phyloP scores from a whole-genome alignment of 2,329 filamentous ascomycete species.

The Colletotrichum godetiae region DNA sequence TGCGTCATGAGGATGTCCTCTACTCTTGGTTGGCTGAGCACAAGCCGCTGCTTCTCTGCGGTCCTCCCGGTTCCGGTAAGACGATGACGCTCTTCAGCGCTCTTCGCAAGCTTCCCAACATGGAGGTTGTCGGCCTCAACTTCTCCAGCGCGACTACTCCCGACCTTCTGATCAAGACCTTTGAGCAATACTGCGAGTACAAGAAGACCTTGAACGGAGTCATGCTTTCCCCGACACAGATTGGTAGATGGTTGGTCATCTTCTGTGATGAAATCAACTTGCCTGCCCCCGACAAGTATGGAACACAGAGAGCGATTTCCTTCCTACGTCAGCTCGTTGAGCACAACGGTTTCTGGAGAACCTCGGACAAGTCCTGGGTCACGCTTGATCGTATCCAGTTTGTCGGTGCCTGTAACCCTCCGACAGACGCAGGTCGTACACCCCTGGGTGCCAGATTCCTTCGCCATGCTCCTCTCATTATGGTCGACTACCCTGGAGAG shows the following conservation, averaged over 20 bases:
- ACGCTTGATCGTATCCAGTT: constrained; percentile 98
- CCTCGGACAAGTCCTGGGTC: constrained; percentile 97
- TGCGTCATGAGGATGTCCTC: constrained; percentile 97
- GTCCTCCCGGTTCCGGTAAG: constrained; percentile 97
- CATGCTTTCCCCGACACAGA: constrained; percentile 94
- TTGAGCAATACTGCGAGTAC: constrained; percentile 99
- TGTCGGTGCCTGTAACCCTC: constrained; percentile 97
- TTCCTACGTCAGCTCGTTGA: constrained; percentile 98
- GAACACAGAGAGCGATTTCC: constrained; percentile 95
- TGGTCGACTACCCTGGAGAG: constrained; percentile 99
- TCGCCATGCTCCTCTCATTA: constrained; percentile 96
- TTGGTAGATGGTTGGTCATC: constrained; percentile 96
- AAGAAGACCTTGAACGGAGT: constrained; percentile 98
- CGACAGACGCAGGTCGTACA: constrained; percentile 95
- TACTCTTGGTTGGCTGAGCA: constrained; percentile 99
- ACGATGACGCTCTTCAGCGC: constrained; percentile 99
- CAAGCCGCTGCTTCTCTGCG: constrained; percentile 95
- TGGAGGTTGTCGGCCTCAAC: constrained; percentile 99
- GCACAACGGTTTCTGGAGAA: constrained; percentile 99
- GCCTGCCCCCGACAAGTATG: constrained; percentile 96
- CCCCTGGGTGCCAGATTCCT: constrained; percentile 94
- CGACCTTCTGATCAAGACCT: constrained; percentile 97
- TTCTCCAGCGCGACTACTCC: constrained; percentile 99
- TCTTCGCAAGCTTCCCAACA: constrained; percentile 94
- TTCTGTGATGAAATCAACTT: constrained; percentile 99